phyloP scores from a whole-genome alignment of 2,329 filamentous ascomycete species.

The Meredithiella fracta region DNA sequence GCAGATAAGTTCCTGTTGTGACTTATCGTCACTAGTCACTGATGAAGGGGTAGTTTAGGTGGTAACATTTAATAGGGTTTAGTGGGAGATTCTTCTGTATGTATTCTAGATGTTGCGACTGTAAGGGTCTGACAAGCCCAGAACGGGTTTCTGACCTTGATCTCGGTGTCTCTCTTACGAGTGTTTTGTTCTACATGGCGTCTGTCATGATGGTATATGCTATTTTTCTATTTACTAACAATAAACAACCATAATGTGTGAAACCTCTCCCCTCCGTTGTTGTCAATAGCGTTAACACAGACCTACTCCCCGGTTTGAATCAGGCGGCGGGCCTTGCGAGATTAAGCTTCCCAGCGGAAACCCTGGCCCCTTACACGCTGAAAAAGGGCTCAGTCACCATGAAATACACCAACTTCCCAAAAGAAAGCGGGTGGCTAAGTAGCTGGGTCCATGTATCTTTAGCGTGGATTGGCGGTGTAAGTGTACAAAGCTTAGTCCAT shows the following conservation, averaged over 20 bases:
- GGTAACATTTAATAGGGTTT: background rate
- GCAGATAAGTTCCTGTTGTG: background rate
- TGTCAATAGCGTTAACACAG: background rate
- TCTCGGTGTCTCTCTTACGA: background rate
- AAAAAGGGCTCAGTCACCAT: background rate
- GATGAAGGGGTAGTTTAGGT: background rate
- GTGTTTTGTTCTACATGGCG: background rate
- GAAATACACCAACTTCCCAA: background rate
- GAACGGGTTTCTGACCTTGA: background rate
- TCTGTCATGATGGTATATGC: no score
- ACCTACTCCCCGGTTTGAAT: background rate
- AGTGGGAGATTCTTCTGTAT: background rate
- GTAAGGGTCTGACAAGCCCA: background rate
- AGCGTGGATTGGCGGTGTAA: background rate
- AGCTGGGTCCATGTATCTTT: background rate
- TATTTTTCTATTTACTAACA: background rate
- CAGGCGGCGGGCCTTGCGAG: background rate
- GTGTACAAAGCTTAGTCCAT: background rate
- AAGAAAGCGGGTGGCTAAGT: background rate
- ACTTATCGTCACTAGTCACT: background rate
- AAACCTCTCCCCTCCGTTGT: background rate
- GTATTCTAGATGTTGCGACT: background rate
- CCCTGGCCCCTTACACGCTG: background rate
- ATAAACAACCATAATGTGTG: background rate
- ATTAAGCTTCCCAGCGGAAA: background rate